Percentiles rank a stretch among this genome's conserved stretches.
Evolutionary conservation across 2,329 filamentous ascomycete genomes (phyloP).

Genomic region (Monilinia laxa): DNA sequence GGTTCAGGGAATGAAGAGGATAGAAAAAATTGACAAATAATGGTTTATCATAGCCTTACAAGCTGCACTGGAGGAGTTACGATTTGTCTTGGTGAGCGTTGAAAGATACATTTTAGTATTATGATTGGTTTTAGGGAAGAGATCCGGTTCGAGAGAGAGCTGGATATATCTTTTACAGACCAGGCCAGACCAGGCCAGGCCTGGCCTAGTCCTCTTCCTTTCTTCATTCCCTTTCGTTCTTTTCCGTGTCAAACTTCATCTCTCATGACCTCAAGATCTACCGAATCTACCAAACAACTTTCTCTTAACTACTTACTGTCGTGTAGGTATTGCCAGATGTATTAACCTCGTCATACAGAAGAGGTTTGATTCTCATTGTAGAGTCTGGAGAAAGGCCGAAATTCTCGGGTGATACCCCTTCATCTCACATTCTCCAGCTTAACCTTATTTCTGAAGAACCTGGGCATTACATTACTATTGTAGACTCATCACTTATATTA

Average conservation of each 20-base stretch:
- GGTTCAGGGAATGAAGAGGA: neutral
- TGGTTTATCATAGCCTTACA: neutral
- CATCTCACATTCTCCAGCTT: conserved; percentile 20
- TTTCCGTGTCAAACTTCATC: neutral
- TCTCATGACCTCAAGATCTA: no score
- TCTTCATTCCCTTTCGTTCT: neutral
- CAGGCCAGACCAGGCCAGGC: no score
- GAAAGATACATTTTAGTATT: neutral
- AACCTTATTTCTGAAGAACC: neutral
- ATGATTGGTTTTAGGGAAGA: neutral
- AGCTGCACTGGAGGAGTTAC: no score
- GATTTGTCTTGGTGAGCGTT: neutral
- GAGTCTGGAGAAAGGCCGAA: neutral
- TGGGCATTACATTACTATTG: no score
- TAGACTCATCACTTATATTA: no score
- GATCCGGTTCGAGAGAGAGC: neutral
- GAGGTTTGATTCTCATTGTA: neutral
- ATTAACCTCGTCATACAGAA: neutral
- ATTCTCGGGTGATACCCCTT: conserved; percentile 2
- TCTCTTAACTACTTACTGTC: neutral
- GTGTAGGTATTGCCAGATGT: neutral
- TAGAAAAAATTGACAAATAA: neutral
- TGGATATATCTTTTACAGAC: no score
- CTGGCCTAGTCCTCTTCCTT: no score
- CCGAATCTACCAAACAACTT: neutral